Percentiles rank a stretch among this genome's conserved stretches.
phyloP scores from a whole-genome alignment of 164 flowering plant species.

The Vitis riparia region DNA sequence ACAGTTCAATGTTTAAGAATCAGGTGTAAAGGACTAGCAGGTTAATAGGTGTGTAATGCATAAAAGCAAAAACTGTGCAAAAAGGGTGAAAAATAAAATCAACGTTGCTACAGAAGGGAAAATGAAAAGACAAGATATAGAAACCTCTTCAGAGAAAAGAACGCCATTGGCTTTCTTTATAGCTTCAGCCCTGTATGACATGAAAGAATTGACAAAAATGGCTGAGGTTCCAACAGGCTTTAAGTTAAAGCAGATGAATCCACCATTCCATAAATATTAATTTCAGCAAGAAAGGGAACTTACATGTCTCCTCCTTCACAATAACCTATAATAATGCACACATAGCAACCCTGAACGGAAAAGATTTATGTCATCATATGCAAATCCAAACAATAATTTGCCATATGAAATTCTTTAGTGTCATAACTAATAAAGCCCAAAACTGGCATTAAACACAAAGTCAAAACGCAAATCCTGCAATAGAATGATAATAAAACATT shows the following conservation, averaged over 20 bases:
- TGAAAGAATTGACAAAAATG: constrained; percentile 4
- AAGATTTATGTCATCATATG: constrained; percentile 1
- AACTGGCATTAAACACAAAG: not conserved
- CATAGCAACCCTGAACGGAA: constrained; percentile 84
- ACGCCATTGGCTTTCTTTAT: constrained; percentile 75
- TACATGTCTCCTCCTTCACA: constrained; percentile 99
- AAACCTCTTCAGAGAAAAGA: constrained; percentile 87
- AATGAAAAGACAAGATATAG: not conserved
- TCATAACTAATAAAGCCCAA: not conserved
- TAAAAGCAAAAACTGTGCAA: not conserved
- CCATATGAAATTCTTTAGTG: not conserved
- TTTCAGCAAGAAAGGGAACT: constrained; percentile 27
- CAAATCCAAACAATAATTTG: not conserved
- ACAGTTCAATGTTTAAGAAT: constrained; percentile 3
- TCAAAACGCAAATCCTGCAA: not conserved
- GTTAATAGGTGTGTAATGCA: not conserved
- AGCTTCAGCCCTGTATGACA: constrained; percentile 71
- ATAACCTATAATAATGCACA: constrained; percentile 90
- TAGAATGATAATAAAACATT: no score
- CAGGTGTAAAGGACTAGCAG: constrained; percentile 8
- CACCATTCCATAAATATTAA: constrained; percentile 3
- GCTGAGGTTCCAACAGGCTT: not conserved
- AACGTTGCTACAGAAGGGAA: not conserved
- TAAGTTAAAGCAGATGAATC: constrained; percentile 7
- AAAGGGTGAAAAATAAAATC: not conserved